Base-by-base conservation (phyloP, 2,329 filamentous ascomycete genomes). In the Teratosphaeria nubilosa region DNA sequence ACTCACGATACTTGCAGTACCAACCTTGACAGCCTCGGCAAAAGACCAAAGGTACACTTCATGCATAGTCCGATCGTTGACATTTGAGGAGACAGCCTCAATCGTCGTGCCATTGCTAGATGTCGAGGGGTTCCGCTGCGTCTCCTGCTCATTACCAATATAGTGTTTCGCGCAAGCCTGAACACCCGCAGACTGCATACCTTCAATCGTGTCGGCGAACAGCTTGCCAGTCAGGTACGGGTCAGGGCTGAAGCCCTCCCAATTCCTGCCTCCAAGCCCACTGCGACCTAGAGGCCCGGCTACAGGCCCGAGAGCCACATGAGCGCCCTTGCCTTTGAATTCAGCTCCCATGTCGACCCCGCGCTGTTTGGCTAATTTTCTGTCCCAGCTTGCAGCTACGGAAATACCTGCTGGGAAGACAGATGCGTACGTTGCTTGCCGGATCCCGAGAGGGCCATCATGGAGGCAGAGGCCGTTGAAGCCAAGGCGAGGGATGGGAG, bases 351-450 rank as follows among this genome's bases (percentile, higher is more conserved):
- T 68, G 11, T 67, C 64, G 1, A 66, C 51, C 3, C 68, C 73
- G 14, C 73, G 67, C 14, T 70, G 59, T 14, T 69, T 65, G 9
- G 69, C 67, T 1, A 77, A 65, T 9, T 65, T 51, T 14, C 68
- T 68, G 54, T 77, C 73, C 73, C 74, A 77, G 2, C 73, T 68
- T 20, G 74, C 72, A 1, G 70, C 75, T 0, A 71, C 70, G n/a
- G 70, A 63, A 5, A 77, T 55, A 3, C 69, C 60, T 9, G 87
- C 81, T 0, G 89, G 88, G 65, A 92, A 94, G 0, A 84, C 87
- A 0, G 88, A 91, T 54, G 86, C 84, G 60, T 89, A 84, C 62
- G 90, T 87, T 0, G 86, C 84, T 22, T 83, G 82, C 24, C 87
- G 82, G 16, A 94, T 78, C 1, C 89, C 88, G n/a, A 65, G 59